phyloP scores from a whole-genome alignment of 805 yeast genomes.

The Wickerhamomyces ciferrii region DNA sequence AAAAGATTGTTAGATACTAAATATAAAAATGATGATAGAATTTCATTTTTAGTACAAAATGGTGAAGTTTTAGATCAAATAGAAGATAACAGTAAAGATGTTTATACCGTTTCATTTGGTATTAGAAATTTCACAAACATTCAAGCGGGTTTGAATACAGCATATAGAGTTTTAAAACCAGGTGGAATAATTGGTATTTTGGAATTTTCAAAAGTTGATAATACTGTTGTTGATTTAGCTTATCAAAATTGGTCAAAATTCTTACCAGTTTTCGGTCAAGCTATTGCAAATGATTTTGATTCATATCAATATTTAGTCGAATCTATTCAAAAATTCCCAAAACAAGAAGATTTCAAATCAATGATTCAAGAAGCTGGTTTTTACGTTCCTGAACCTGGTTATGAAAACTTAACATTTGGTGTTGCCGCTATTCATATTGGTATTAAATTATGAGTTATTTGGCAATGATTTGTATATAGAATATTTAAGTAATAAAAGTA shows the following conservation, averaged over 20 bases:
- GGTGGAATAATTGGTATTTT: slow-evolving; percentile 97
- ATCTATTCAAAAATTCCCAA: slow-evolving; percentile 86
- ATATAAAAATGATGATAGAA: slow-evolving; percentile 46
- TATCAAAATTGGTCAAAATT: slow-evolving; percentile 87
- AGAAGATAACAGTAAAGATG: slow-evolving; percentile 83
- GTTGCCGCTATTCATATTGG: slow-evolving; percentile 96
- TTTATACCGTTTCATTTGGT: slow-evolving; percentile 96
- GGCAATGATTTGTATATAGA: neutral
- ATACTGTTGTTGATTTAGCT: slow-evolving; percentile 63
- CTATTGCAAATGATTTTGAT: slow-evolving; percentile 91
- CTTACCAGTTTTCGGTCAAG: slow-evolving; percentile 92
- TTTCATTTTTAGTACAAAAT: slow-evolving; percentile 81
- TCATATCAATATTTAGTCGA: slow-evolving; percentile 96
- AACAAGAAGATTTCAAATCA: slow-evolving; percentile 81
- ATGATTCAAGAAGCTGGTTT: slow-evolving; percentile 97
- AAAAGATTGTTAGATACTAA: slow-evolving; percentile 62
- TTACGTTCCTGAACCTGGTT: slow-evolving; percentile 84
- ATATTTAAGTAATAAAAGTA: neutral
- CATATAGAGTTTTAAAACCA: slow-evolving; percentile 91
- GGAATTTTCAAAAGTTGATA: slow-evolving; percentile 89
- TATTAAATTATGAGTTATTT: slow-evolving; percentile 59
- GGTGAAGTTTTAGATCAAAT: slow-evolving; percentile 87
- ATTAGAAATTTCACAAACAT: slow-evolving; percentile 94
- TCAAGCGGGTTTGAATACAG: slow-evolving; percentile 92
- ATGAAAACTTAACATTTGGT: slow-evolving; percentile 91